A percentile compares a stretch with the other conserved stretches of the same genome.
These are phyloP conservation scores for Exserohilum rostratum DNA, from an alignment of 2,329 filamentous ascomycete species.

Conservation along the genomic window DNA sequence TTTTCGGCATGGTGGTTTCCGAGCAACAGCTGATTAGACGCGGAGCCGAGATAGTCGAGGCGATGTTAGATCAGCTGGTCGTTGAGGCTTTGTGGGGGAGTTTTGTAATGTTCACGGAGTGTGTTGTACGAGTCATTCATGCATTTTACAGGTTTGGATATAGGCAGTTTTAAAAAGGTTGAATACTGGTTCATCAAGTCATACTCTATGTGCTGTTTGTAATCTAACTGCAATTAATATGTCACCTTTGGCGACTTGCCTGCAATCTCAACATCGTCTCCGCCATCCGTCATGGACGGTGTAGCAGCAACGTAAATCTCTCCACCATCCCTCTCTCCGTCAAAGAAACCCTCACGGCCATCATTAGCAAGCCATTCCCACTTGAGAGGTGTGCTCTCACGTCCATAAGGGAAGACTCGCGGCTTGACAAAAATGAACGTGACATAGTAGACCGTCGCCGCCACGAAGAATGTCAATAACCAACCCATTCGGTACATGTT, in stretches of 20 bases:
- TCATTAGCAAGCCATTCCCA: constrained; percentile 36
- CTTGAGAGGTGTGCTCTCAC: constrained; percentile 20
- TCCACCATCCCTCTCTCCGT: constrained; percentile 30
- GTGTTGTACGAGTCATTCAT: too few species aligned
- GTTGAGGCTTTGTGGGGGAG: too few species aligned
- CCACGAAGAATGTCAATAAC: constrained; percentile 40
- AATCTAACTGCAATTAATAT: not conserved
- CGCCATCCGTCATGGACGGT: constrained; percentile 18
- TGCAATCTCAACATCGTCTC: constrained; percentile 15
- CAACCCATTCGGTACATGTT: constrained; percentile 48
- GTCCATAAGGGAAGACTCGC: constrained; percentile 24
- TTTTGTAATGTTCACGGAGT: too few species aligned
- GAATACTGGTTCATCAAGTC: not conserved
- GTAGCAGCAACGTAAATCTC: constrained; percentile 19
- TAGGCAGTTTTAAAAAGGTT: too few species aligned
- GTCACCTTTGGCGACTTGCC: constrained; percentile 17
- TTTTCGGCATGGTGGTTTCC: constrained; percentile 5
- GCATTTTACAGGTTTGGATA: too few species aligned
- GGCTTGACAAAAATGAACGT: constrained; percentile 24
- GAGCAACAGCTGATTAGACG: not conserved
- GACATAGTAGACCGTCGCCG: constrained; percentile 36
- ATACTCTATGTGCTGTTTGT: not conserved
- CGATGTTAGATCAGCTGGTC: too few species aligned
- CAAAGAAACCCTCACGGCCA: constrained; percentile 37
- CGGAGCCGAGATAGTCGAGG: not conserved